Evolutionary conservation across 441 rosid species (phyloP), one percentile per base, ranked within the genome.

Genomic region (Pelargonium cotyledonis): DNA sequence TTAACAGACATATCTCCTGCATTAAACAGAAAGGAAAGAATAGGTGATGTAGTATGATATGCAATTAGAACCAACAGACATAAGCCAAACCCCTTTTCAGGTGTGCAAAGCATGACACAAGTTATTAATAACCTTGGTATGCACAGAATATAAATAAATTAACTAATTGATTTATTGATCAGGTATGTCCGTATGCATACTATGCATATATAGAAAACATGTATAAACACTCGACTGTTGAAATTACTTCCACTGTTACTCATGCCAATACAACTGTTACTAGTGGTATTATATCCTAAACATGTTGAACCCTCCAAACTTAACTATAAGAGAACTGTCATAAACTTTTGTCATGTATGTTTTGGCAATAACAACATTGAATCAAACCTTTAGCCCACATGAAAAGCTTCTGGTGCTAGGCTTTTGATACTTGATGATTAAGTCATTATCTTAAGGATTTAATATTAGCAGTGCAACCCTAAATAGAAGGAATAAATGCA

Each of bases 1-100:
- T 76, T 76, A 51, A 78, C 40, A 43, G 78, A 43, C 72, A 75
- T 80, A 68, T 85, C 82, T 18, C 78, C 86, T 85, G 75, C 69
- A 69, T 29, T 70, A 61, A 69, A 19, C 65, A 29, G 11, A 29
- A 14, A 64, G n/a, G 38, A 23, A 3, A 21, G 1, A 1, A 11
- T 10, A 23, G 16, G 10, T 19, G 12, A 10, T 23, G 65, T 62
- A 10, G 16, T 29, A 3, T 8, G 26, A 11, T 23, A 23, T 26
- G 40, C 16, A 62, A 23, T 16, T 23, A 26, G 41, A 26, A 14
- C n/a, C 65, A 23, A 62, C 5, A 62, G 16, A 62, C 12, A 62
- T 19, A 19, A 12, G 8, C 8, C 62, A 12, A 19, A 57, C 0
- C 4, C 62, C 8, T 29, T 8, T 57, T 57, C 26, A 0, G 4